Conservation (phyloP, 2,329 filamentous ascomycete genomes). For the Paraphaeosphaeria minitans region DNA sequence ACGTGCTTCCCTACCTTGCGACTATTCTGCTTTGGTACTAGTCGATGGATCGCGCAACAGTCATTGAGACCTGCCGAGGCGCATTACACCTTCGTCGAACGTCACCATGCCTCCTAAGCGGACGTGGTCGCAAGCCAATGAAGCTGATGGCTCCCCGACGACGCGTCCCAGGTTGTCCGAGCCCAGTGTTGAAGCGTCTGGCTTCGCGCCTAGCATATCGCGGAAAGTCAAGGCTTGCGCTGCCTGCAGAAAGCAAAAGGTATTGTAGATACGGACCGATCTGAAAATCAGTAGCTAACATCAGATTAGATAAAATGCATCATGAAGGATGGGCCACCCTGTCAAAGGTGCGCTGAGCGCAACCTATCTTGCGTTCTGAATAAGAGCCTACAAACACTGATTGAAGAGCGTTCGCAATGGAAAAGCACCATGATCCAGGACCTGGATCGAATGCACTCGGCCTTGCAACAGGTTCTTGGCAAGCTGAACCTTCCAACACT, state of each 20-base stretch:
- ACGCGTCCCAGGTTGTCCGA: conserved; percentile 16
- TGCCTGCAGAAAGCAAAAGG: conserved; percentile 59
- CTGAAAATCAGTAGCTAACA: background rate
- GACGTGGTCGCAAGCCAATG: conserved; percentile 29
- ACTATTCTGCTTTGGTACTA: conserved; percentile 1
- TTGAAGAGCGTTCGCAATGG: conserved; percentile 52
- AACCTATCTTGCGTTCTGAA: conserved; percentile 58
- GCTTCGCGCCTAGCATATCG: conserved; percentile 31
- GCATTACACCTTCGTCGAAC: conserved; percentile 8
- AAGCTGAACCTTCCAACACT: conserved; percentile 46
- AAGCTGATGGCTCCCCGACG: conserved; percentile 14
- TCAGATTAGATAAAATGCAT: conserved; percentile 55
- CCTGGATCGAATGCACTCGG: conserved; percentile 38
- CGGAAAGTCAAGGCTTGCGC: conserved; percentile 54
- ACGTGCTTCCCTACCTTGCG: conserved; percentile 2
- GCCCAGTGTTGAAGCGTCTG: conserved; percentile 6
- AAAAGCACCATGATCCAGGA: conserved; percentile 32
- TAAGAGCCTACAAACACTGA: conserved; percentile 56
- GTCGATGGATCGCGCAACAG: conserved; percentile 2
- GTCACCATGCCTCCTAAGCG: conserved; percentile 26
- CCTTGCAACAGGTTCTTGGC: conserved; percentile 50
- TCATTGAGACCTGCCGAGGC: conserved; percentile 3
- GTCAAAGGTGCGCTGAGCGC: conserved; percentile 57
- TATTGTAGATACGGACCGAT: conserved; percentile 1
- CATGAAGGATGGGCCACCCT: conserved; percentile 56